Evolutionary conservation across 129 eudicot genomes (phyloP), one percentile per base, ranked within the genome.

Genomic region (Chrysanthemum seticuspe): DNA sequence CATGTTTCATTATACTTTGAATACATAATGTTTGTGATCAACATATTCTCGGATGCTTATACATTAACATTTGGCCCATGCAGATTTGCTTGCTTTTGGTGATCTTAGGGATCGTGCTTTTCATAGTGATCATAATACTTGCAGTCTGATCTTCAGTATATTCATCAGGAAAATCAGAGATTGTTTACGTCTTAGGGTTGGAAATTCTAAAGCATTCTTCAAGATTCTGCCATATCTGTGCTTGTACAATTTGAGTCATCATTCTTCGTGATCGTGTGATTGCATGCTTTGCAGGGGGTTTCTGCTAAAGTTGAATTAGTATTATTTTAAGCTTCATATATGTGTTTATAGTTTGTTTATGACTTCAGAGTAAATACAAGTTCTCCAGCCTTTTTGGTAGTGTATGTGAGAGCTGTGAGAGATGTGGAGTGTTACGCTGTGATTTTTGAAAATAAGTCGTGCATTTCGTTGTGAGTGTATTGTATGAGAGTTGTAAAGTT

Each of bases 11-110:
- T 23, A 7, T 49, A 52, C 27, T 67, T 59, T 47, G 11, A 12
- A 12, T 36, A 60, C 29, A 48, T 66, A 27, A 60, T 40, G 5
- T 14, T 31, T 31, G 21, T 62, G 45, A 27, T 61, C 13, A 10
- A 13, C 11, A 10, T 61, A 10, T 14, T 63, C 13, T 71, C 3
- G 15, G 25, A 14, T 34, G 10, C 4, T 47, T 27, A 25, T 47
- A n/a, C 53, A 31, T 65, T 62, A 11, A 44, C 70, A 31, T 31
- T 51, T 70, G 15, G 13, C 62, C 8, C 40, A 49, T 76, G 86
- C 96, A 92, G 97, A 85, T 94, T 31, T 92, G 97, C 86, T 82
- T 89, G 80, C 93, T 92, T n/a, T 71, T 92, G 68, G 97, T 92
- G 80, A 92, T 92, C 23, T 89, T 92, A 34, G 97, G 89, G 54